Base-by-base conservation (phyloP, 495 filamentous ascomycete species). In the Xylaria telfairii region DNA sequence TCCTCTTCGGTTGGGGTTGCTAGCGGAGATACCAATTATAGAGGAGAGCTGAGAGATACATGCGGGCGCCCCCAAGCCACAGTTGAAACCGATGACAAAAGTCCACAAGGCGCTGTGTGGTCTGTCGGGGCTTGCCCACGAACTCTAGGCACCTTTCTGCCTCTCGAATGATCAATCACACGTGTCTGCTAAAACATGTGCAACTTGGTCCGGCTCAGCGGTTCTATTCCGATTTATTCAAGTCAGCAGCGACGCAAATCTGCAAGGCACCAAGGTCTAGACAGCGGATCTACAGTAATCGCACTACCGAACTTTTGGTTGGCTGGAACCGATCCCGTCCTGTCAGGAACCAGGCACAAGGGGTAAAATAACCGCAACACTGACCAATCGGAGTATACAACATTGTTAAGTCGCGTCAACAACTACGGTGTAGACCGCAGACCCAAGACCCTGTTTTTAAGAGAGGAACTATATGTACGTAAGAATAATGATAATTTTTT, bases 271-370 rank as follows among this genome's bases (percentile, higher is more conserved):
- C 37, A 9, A 41, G 44, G 44, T 49, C 46, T 49, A 49, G 67
- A 32, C 46, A 30, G 41, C 34, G 39, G 65, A 67, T 57, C 65
- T 67, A n/a, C n/a, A n/a, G n/a, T n/a, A 41, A 63, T 30, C 39
- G 67, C 67, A 42, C 8, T 56, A 49, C 49, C 67, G 32, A 34
- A 42, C 46, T 28, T n/a, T 44, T 34, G 51, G 32, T 53, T 39
- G 67, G 47, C 24, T 13, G 60, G 46, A 41, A 59, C 17, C 34
- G 59, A n/a, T 37, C 61, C 56, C 77, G 53, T 69, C 46, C 77
- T 77, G 76, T 78, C 80, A 80, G 78, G 80, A 78, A 81, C 78
- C 78, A 78, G 77, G 68, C 47, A 53, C 67, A 54, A 12, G 51
- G 51, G 34, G n/a, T 10, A n/a, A 26, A 26, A 46, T 60, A 24